These are phyloP conservation scores for Borovskyia barvae DNA, from an alignment of 208 protist genomes.

Conservation along the genomic window DNA sequence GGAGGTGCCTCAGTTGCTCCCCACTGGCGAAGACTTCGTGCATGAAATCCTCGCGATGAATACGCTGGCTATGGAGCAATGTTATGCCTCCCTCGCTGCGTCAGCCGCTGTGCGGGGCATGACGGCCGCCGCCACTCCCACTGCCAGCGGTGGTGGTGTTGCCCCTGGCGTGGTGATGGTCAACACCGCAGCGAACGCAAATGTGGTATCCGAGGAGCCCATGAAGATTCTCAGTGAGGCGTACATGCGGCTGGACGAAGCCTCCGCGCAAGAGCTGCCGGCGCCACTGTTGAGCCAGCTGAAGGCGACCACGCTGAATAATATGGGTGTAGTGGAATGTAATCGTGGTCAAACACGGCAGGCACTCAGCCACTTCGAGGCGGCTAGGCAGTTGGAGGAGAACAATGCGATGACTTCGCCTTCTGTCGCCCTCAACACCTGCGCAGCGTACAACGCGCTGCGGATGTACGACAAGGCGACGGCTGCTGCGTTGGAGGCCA, in stretches of 20 bases:
- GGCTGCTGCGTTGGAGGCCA: constrained; percentile 78
- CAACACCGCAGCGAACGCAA: background rate
- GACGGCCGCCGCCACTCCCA: too few relatives aligned
- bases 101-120: background rate
- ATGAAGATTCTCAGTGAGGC: constrained; percentile 49
- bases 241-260: constrained; percentile 50
- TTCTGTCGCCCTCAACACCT: constrained; percentile 80
- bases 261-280: constrained; percentile 17
- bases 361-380: constrained; percentile 85
- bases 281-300: constrained; percentile 61
- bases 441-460: constrained; percentile 83
- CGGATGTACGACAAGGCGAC: constrained; percentile 85
- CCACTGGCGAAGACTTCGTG: constrained; percentile 51
- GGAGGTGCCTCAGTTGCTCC: constrained; percentile 12
- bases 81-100: constrained; percentile 31
- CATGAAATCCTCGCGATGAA: constrained; percentile 82
- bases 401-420: constrained; percentile 70
- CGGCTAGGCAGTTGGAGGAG: constrained; percentile 77
- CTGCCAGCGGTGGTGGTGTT: too few relatives aligned
- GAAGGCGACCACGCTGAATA: constrained; percentile 80
- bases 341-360: constrained; percentile 77
- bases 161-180: background rate
- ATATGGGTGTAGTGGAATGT: constrained; percentile 86
- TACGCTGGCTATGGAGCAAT: constrained; percentile 79
- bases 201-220: constrained; percentile 40